Evolutionary conservation across 495 filamentous ascomycete genomes (phyloP), one percentile per base, ranked within the genome.

Genomic region (Margaritispora aquatica): DNA sequence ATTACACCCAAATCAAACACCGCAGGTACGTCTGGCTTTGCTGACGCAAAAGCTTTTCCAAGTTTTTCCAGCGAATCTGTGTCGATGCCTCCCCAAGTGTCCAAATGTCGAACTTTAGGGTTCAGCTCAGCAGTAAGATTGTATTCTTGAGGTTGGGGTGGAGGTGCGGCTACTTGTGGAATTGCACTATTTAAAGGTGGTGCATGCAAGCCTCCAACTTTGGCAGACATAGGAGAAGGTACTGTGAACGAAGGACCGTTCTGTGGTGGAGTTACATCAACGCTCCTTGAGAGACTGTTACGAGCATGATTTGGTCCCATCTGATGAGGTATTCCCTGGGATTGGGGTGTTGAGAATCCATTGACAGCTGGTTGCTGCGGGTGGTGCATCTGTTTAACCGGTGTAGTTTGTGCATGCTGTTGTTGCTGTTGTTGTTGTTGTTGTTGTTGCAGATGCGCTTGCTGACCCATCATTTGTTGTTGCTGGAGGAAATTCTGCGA

Each of bases 1-100:
- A 98, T 85, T 17, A 88, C 75, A 11, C 94, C 94, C 26, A 97
- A 75, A 63, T 98, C 93, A 2, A 76, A 72, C n/a, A 88, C 79
- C 0, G 74, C 70, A 2, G 94, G 94, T 44, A 92, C 77, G 60
- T 84, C 85, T 1, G 90, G 89, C 65, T 83, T 88, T 62, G 80
- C 72, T 59, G 74, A 77, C 24, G 76, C 71, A 21, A 95, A 73
- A 26, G 89, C 84, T 46, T 77, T 74, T 20, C 88, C 84, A 59
- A 89, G 68, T 54, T 80, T 80, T 47, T 73, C 75, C 60, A 88
- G 73, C 29, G 85, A 80, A 47, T 79, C 77, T 10, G 86, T 71
- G 54, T 84, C 77, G 56, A 90, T 73, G 1, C 88, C 87, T 11
- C 88, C 89, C 69, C 83, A 84, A 0, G 80, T 75, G 58, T 80